Conservation (phyloP, 2,329 filamentous ascomycete species). For the Ophioceras dolichostomum region DNA sequence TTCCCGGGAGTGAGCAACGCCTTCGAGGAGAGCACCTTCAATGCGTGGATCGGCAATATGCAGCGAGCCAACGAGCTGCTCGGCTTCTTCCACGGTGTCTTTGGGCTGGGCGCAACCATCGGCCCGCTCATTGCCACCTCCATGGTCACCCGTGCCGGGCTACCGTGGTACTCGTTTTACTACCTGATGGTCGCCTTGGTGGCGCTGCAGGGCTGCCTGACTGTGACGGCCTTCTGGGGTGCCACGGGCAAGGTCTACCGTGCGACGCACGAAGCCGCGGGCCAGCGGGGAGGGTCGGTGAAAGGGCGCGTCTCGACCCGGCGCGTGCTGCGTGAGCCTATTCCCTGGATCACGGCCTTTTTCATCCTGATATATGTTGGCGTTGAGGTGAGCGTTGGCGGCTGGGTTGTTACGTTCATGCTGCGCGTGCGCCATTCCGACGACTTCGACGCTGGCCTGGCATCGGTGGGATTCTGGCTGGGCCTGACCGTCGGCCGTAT, state of each 20-base stretch:
- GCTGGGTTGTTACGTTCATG: constrained; percentile 83
- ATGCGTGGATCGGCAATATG: constrained; percentile 58
- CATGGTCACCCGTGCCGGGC: constrained; percentile 50
- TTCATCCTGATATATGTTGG: constrained; percentile 75
- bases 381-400: constrained; percentile 48
- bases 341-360: constrained; percentile 60
- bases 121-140: constrained; percentile 59
- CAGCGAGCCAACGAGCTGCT: constrained; percentile 60
- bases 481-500: constrained; percentile 67
- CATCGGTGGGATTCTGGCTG: constrained; percentile 73
- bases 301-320: constrained; percentile 25
- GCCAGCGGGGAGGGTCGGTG: constrained; percentile 12
- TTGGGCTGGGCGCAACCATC: constrained; percentile 59
- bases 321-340: constrained; percentile 28
- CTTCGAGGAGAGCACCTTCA: constrained; percentile 47
- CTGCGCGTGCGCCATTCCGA: constrained; percentile 58
- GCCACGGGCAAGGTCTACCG: constrained; percentile 46
- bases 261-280: constrained; percentile 18
- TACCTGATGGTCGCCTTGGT: constrained; percentile 58
- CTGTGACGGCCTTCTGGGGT: constrained; percentile 47
- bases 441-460: constrained; percentile 61
- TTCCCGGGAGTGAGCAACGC: constrained; percentile 62
- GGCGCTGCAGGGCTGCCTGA: constrained; percentile 39
- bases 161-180: constrained; percentile 64
- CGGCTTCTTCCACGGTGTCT: constrained; percentile 60